Evolutionary conservation across 371 early-diverging fungal species (phyloP), one percentile per base, ranked within the genome.

Genomic region (Mucor irregularis): DNA sequence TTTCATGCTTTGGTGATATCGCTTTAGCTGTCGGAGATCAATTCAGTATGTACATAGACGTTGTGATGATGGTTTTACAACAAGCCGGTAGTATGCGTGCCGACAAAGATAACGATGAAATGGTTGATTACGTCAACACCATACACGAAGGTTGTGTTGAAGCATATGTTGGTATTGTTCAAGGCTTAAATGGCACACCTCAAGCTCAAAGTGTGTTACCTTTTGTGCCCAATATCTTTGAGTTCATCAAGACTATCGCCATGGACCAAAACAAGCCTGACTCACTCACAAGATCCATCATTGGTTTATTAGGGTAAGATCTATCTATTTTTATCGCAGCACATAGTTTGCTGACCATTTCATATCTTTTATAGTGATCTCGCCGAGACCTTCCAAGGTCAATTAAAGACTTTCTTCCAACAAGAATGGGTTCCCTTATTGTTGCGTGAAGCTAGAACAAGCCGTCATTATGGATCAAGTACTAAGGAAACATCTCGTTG

Each of bases 1-100:
- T 99, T 11, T 90, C 96, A 1, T 89, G 90, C 74, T 94, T 99
- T 80, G 99, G 99, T 44, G 99, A 99, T 76, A 90, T 99, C 63
- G 96, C 99, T 2, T 72, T 97, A 49, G 96, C 98, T 4, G 89
- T 99, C 56, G 93, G 94, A 33, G 90, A 84, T 14, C 70, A 84
- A 45, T 99, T 98, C 70, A 89, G 86, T 47, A 69, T 72, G 16
- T 98, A 92, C 70, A 62, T 97, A 25, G 86, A 87, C 26, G 81
- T 89, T 7, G 82, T 90, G 35, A 91, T 96, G 91, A 75, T 73
- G 59, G 89, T 94, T n/a, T 82, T 98, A 35, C 78, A 84, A 39
- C 92, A 94, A 56, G 95, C 94, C 4, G 82, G 87, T 65, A 68
- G 65, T 37, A 83, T 89, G 74, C 80, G 86, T 54, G 86, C 89